Conservation (phyloP, 192 early-diverging fungal species). For the Umbelopsis sp. region DNA sequence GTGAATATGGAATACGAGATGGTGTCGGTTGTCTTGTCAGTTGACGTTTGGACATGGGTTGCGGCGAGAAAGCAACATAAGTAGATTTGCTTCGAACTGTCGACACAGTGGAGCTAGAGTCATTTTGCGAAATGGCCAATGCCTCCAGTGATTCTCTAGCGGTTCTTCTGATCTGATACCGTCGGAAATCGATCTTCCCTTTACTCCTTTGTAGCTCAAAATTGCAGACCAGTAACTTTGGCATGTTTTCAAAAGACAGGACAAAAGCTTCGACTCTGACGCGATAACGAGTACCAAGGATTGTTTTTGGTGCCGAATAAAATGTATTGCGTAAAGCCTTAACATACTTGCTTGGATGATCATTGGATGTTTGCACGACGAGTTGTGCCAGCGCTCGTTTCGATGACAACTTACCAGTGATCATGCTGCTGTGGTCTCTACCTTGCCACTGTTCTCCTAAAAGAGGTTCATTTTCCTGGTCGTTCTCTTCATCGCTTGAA, state of each 20-base stretch:
- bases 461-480: conserved; percentile 1
- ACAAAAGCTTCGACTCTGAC: conserved; percentile 28
- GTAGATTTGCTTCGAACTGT: background rate
- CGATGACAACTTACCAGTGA: background rate
- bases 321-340: conserved; percentile 21
- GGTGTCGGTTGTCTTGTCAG: background rate
- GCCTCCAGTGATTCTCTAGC: conserved; percentile 14
- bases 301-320: conserved; percentile 23
- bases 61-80: background rate
- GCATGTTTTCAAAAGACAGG: background rate
- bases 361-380: background rate
- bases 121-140: background rate
- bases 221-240: conserved; percentile 14
- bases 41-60: background rate
- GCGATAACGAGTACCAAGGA: conserved; percentile 28
- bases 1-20: background rate
- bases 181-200: background rate
- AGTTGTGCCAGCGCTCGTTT: background rate
- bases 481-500: background rate
- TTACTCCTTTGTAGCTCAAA: conserved; percentile 29
- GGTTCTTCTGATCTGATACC: background rate
- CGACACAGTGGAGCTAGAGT: background rate
- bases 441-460: conserved; percentile 11
- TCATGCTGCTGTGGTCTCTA: background rate
- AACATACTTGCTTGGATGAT: background rate